Conservation (phyloP, 192 early-diverging fungal species). For the Coemansia reversa region DNA sequence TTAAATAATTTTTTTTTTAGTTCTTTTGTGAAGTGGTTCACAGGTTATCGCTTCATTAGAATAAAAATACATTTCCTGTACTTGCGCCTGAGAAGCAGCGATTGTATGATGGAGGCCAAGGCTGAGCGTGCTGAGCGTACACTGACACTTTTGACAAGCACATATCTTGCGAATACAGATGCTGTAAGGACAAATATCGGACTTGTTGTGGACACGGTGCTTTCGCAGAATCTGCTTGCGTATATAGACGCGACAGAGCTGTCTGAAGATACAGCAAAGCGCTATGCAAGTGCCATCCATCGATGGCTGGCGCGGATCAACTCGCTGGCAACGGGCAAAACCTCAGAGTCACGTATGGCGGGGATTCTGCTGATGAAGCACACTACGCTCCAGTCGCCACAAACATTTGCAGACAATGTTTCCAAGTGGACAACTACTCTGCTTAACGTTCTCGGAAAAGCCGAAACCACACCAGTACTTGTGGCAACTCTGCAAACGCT, state of each 20-base stretch:
- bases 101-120: slow-evolving; percentile 29
- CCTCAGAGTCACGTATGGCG: slow-evolving; percentile 41
- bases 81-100: not conserved
- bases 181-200: slow-evolving; percentile 29
- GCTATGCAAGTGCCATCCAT: slow-evolving; percentile 37
- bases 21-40: not conserved
- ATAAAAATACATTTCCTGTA: not conserved
- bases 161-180: slow-evolving; percentile 45
- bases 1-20: slow-evolving; percentile 8
- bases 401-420: slow-evolving; percentile 34
- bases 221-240: slow-evolving; percentile 42
- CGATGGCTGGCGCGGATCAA: slow-evolving; percentile 51
- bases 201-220: slow-evolving; percentile 38
- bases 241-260: slow-evolving; percentile 14
- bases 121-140: slow-evolving; percentile 49
- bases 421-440: slow-evolving; percentile 42
- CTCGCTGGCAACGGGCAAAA: slow-evolving; percentile 33
- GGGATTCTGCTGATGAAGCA: slow-evolving; percentile 49
- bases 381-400: slow-evolving; percentile 43
- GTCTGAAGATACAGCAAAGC: slow-evolving; percentile 22
- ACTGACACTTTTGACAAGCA: slow-evolving; percentile 43
- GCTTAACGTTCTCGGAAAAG: slow-evolving; percentile 35
- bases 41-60: not conserved
- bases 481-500: slow-evolving; percentile 33
- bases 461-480: slow-evolving; percentile 24